A percentile compares a stretch with the other conserved stretches of the same genome.
Conservation (phyloP, 2,329 filamentous ascomycete genomes). For the Cladosporium sp. region DNA sequence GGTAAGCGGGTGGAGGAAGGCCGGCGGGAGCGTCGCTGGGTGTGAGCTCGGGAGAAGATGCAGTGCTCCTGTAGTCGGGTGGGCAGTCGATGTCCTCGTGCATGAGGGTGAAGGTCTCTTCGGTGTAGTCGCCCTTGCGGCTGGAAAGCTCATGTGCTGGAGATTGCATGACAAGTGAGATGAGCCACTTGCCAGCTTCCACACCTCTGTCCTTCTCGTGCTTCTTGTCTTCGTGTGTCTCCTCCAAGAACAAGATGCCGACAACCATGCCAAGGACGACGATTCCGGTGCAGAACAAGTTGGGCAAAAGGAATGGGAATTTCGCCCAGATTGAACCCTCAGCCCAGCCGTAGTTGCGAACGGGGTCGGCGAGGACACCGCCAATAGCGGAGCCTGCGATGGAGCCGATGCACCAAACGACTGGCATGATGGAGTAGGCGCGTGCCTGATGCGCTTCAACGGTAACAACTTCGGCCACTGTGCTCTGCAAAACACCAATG, state of each 20-base stretch:
- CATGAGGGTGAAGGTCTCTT: constrained; percentile 61
- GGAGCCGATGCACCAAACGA: constrained; percentile 96
- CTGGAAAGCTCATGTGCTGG: constrained; percentile 21
- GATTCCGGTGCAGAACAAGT: constrained; percentile 80
- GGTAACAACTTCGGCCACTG: constrained; percentile 88
- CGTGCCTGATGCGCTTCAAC: constrained; percentile 90
- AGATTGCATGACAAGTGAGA: constrained; percentile 26
- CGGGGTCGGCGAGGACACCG: constrained; percentile 82
- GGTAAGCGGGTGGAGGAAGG: constrained; percentile 30
- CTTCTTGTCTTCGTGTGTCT: constrained; percentile 85
- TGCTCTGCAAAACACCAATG: constrained; percentile 92
- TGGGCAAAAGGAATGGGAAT: constrained; percentile 88
- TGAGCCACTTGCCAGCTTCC: constrained; percentile 70
- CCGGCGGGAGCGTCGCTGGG: constrained; percentile 21
- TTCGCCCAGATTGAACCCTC: constrained; percentile 71
- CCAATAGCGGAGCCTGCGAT: constrained; percentile 91
- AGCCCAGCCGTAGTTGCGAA: constrained; percentile 59
- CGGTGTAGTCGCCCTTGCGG: constrained; percentile 45
- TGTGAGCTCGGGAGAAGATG: constrained; percentile 49
- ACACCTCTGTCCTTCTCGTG: constrained; percentile 69
- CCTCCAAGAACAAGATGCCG: constrained; percentile 83
- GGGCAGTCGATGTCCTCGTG: constrained; percentile 57
- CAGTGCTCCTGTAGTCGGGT: constrained; percentile 63
- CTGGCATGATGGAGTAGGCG: constrained; percentile 95
- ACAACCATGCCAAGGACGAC: constrained; percentile 71